phyloP scores from a whole-genome alignment of 805 yeast species.

The Candida sithepensis region DNA sequence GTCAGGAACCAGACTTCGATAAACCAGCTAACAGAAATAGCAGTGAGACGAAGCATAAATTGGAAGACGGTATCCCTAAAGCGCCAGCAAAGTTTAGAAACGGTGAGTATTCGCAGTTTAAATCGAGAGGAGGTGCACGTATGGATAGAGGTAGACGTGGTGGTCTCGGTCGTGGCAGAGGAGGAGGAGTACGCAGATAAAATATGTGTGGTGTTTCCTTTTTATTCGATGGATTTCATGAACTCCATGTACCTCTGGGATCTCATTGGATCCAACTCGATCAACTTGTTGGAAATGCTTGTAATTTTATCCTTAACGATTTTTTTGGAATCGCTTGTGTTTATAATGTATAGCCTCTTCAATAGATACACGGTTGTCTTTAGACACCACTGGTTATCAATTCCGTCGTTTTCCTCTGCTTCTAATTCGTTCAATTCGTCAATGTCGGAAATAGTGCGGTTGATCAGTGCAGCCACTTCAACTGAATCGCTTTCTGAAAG shows the following conservation, averaged over 20 bases:
- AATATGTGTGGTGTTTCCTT: too few relatives aligned
- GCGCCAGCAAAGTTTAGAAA: background rate
- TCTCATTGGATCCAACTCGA: conserved; percentile 62
- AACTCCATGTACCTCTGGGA: conserved; percentile 51
- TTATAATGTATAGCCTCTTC: conserved; percentile 28
- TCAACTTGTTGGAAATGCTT: conserved; percentile 38
- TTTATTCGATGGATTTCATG: background rate
- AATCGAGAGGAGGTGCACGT: conserved; percentile 1
- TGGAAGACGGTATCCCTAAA: conserved; percentile 2
- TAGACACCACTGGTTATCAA: conserved; percentile 73
- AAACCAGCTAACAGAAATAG: conserved; percentile 3
- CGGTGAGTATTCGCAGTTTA: conserved; percentile 1
- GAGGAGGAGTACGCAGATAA: conserved; percentile 2
- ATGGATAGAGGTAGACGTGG: background rate
- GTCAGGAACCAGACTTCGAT: background rate
- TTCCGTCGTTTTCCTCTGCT: conserved; percentile 52
- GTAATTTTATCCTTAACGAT: conserved; percentile 26
- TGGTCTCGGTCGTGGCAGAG: conserved; percentile 4
- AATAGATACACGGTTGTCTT: conserved; percentile 49
- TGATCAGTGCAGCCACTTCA: conserved; percentile 34
- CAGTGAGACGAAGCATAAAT: conserved; percentile 4
- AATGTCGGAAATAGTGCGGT: conserved; percentile 44
- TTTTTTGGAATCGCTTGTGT: conserved; percentile 9
- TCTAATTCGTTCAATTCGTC: conserved; percentile 71
- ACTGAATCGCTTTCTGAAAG: conserved; percentile 31